These are phyloP conservation scores for Physaria fendleri DNA, from an alignment of 345 rosid genomes.

Conservation along the genomic window DNA sequence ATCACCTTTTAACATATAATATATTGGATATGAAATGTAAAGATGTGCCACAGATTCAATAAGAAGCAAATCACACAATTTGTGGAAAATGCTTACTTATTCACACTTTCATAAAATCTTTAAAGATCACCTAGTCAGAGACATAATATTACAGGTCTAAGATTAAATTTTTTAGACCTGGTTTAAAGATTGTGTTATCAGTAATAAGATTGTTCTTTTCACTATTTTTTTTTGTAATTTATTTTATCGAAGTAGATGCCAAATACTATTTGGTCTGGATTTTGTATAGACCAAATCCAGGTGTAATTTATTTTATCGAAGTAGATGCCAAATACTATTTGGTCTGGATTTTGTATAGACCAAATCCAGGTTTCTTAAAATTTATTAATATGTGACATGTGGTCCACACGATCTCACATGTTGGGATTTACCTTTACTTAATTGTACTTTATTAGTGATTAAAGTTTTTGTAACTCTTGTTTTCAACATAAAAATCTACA, in stretches of 20 bases:
- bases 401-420: constrained; percentile 28
- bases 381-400: constrained; percentile 9
- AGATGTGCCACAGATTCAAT: background rate
- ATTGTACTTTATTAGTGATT: constrained; percentile 5
- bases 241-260: constrained; percentile 13
- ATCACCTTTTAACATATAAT: background rate
- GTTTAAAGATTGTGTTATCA: constrained; percentile 8
- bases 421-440: constrained; percentile 22
- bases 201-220: constrained; percentile 5
- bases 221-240: no score
- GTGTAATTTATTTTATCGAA: constrained; percentile 4
- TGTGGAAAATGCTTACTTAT: constrained; percentile 11
- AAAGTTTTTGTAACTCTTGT: background rate
- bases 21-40: background rate
- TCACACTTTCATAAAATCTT: constrained; percentile 11
- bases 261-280: constrained; percentile 21
- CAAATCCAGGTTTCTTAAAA: constrained; percentile 29
- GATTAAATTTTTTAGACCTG: background rate
- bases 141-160: background rate
- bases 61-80: constrained; percentile 14
- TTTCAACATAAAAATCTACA: constrained; percentile 22
- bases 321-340: constrained; percentile 17
- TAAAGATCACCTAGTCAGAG: constrained; percentile 3
- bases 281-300: constrained; percentile 29
- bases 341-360: constrained; percentile 26